Conservation (phyloP, 768 basidiomycete species). For the Termitomyces sp. region DNA sequence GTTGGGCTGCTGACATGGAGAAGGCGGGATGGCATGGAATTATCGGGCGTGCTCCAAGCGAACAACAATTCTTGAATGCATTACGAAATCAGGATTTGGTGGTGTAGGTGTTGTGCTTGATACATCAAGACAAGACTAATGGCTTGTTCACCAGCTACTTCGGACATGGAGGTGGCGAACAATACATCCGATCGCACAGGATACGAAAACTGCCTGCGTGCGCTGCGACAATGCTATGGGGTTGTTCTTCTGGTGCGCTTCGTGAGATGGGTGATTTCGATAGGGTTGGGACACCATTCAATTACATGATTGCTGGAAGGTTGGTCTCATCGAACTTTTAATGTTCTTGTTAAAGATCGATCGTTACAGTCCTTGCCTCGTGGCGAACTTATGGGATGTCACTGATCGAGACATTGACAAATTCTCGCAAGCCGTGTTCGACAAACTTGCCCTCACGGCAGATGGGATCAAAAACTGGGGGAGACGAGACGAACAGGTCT, state of each 20-base stretch:
- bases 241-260: constrained; percentile 90
- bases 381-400: constrained; percentile 98
- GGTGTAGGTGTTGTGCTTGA: constrained; percentile 57
- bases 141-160: constrained; percentile 64
- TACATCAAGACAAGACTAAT: background rate
- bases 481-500: constrained; percentile 26
- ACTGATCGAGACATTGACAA: constrained; percentile 97
- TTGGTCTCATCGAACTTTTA: constrained; percentile 34
- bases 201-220: constrained; percentile 79
- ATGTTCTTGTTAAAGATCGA: background rate
- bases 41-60: constrained; percentile 68
- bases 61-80: constrained; percentile 77
- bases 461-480: constrained; percentile 22
- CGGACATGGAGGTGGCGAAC: constrained; percentile 94
- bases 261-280: constrained; percentile 95
- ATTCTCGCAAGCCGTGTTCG: constrained; percentile 80
- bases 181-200: constrained; percentile 86
- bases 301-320: constrained; percentile 98
- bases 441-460: constrained; percentile 51
- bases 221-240: constrained; percentile 96
- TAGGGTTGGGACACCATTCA: constrained; percentile 83
- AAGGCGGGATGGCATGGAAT: constrained; percentile 81
- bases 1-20: constrained; percentile 74
- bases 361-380: constrained; percentile 70
- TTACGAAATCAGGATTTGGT: constrained; percentile 75